These are phyloP conservation scores for Wilcoxina mikolae DNA, from an alignment of 495 filamentous ascomycete genomes.

Conservation along the genomic window DNA sequence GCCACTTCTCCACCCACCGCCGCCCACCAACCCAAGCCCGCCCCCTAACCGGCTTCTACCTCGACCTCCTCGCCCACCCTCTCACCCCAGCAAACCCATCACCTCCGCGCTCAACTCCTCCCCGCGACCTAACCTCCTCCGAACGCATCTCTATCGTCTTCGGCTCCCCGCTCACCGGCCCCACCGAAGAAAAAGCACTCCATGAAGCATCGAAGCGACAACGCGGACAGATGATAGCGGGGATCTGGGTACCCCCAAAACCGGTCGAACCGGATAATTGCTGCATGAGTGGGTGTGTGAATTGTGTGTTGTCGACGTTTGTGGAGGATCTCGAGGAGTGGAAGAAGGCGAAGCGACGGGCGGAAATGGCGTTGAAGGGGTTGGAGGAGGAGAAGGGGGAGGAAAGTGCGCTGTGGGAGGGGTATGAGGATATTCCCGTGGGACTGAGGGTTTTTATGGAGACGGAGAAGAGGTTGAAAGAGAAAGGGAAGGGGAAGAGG, in stretches of 20 bases:
- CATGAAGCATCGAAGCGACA: constrained; percentile 39
- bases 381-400: constrained; percentile 79
- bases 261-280: constrained; percentile 93
- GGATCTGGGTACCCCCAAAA: constrained; percentile 63
- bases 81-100: constrained; percentile 16
- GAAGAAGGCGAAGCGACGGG: constrained; percentile 46
- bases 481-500: constrained; percentile 41
- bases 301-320: constrained; percentile 64
- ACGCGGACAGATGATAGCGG: constrained; percentile 50
- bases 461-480: constrained; percentile 79
- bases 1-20: neutral
- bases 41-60: constrained; percentile 21
- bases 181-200: constrained; percentile 22
- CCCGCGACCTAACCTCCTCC: constrained; percentile 29
- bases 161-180: constrained; percentile 56
- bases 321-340: constrained; percentile 77
- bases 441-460: constrained; percentile 96
- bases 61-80: constrained; percentile 13
- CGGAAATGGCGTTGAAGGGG: constrained; percentile 37
- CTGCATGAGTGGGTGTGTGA: constrained; percentile 96
- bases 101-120: constrained; percentile 12
- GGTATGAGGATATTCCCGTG: constrained; percentile 49
- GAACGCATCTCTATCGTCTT: constrained; percentile 58
- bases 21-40: constrained; percentile 10
- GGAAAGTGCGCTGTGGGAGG: constrained; percentile 45